phyloP scores from a whole-genome alignment of 106 monocot species.

The Dioscorea zingiberensis region DNA sequence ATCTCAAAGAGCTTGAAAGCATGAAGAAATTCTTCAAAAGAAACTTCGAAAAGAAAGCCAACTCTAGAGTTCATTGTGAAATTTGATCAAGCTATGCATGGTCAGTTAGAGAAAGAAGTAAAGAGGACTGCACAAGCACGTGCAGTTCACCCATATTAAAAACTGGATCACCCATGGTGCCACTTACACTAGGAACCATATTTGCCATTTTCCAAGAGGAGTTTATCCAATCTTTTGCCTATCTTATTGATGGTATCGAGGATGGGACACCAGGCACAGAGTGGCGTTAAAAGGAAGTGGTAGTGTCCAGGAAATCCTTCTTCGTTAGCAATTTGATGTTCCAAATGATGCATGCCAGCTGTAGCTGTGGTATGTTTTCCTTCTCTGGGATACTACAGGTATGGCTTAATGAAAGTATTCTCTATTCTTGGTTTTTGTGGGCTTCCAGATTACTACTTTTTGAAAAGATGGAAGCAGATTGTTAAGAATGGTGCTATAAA shows the following conservation, averaged over 20 bases:
- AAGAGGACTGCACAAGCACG: conserved; percentile 14
- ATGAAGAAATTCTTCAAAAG: conserved; percentile 17
- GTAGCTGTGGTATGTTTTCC: conserved; percentile 19
- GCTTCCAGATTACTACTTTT: conserved; percentile 11
- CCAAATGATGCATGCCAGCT: conserved; percentile 5
- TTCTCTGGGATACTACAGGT: conserved; percentile 15
- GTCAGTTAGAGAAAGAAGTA: conserved; percentile 20
- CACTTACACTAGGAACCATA: conserved; percentile 19
- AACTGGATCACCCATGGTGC: neutral
- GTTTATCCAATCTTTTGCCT: conserved; percentile 7
- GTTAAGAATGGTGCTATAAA: conserved; percentile 11
- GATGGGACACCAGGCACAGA: neutral
- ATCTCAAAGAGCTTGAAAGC: conserved; percentile 18
- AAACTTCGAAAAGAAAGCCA: conserved; percentile 13
- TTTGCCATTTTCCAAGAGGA: conserved; percentile 26
- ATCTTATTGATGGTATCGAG: conserved; percentile 4
- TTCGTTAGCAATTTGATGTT: neutral
- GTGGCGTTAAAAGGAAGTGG: conserved; percentile 4
- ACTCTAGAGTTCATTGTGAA: conserved; percentile 12
- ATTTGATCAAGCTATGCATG: conserved; percentile 19
- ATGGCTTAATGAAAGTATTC: conserved; percentile 2
- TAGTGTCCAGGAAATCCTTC: neutral
- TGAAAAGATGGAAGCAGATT: conserved; percentile 14
- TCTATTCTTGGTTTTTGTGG: neutral
- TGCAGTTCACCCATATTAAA: conserved; percentile 3